These are phyloP conservation scores for Hypoxylon crocopeplum DNA, from an alignment of 495 filamentous ascomycete genomes.

Conservation along the genomic window DNA sequence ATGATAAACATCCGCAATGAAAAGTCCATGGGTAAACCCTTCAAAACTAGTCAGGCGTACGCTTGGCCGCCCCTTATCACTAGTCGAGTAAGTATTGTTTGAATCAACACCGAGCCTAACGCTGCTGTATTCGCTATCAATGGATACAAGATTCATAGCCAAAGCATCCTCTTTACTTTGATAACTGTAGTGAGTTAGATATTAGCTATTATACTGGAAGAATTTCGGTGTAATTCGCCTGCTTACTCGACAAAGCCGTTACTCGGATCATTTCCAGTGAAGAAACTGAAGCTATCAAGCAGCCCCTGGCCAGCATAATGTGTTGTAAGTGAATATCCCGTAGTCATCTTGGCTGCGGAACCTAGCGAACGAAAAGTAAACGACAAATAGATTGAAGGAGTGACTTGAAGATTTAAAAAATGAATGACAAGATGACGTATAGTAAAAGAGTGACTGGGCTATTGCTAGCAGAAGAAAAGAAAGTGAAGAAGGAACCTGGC, in stretches of 20 bases:
- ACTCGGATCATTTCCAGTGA: slow-evolving; percentile 37
- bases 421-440: slow-evolving; percentile 8
- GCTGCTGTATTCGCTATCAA: slow-evolving; percentile 54
- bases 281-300: slow-evolving; percentile 42
- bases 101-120: slow-evolving; percentile 56
- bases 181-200: slow-evolving; percentile 31
- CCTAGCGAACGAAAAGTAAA: slow-evolving; percentile 1
- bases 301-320: slow-evolving; percentile 44
- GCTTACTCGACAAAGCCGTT: slow-evolving; percentile 43
- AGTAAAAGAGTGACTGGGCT: slow-evolving; percentile 35
- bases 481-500: slow-evolving; percentile 13
- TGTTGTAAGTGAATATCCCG: slow-evolving; percentile 37
- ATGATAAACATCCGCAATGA: slow-evolving; percentile 71
- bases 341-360: slow-evolving; percentile 24
- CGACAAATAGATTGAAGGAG: slow-evolving; percentile 26
- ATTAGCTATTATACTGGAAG: neutral
- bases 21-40: slow-evolving; percentile 66
- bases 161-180: slow-evolving; percentile 41
- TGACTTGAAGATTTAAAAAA: slow-evolving; percentile 26
- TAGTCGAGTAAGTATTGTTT: slow-evolving; percentile 42
- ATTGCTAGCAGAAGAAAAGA: slow-evolving; percentile 19
- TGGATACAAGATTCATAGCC: slow-evolving; percentile 37
- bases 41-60: slow-evolving; percentile 69
- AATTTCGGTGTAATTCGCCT: too few species aligned
- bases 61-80: slow-evolving; percentile 62